Conservation (phyloP, 768 basidiomycete genomes). For the Zangia roseola region DNA sequence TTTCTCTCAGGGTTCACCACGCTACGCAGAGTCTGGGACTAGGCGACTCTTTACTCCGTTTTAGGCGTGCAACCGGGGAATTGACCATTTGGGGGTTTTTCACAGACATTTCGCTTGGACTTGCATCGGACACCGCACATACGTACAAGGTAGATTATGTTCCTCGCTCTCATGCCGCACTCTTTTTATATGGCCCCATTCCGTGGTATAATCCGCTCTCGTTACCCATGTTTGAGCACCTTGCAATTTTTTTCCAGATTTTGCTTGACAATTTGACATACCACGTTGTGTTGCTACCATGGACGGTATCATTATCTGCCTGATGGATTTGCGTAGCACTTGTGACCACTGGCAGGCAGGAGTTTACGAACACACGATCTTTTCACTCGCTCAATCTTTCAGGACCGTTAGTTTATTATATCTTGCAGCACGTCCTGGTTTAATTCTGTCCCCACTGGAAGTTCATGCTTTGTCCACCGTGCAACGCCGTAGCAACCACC, state of each 20-base stretch:
- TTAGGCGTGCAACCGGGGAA: neutral
- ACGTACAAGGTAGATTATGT: conserved; percentile 30
- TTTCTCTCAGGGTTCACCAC: conserved; percentile 36
- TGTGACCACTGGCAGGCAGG: conserved; percentile 6
- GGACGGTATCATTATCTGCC: conserved; percentile 2
- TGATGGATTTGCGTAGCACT: conserved; percentile 1
- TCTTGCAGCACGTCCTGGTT: too few relatives aligned
- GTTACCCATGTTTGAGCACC: conserved; percentile 4
- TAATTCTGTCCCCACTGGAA: too few relatives aligned
- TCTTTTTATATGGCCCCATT: conserved; percentile 16
- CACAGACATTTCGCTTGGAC: conserved; percentile 27
- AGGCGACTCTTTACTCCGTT: conserved; percentile 3
- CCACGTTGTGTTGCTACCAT: neutral
- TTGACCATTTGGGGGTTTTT: conserved; percentile 14
- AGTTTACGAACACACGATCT: neutral
- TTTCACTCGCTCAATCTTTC: conserved; percentile 1
- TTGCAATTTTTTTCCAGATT: conserved; percentile 9
- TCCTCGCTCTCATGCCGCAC: conserved; percentile 21
- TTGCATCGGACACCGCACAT: conserved; percentile 29
- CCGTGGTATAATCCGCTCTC: conserved; percentile 25
- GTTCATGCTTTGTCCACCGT: too few relatives aligned
- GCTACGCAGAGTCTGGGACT: conserved; percentile 31
- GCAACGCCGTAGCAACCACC: too few relatives aligned
- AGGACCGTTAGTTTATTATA: neutral
- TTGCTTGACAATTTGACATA: conserved; percentile 1